Evolutionary conservation across 2,329 filamentous ascomycete genomes (phyloP), one percentile per base, ranked within the genome.

Genomic region (Fusarium ramigenum): DNA sequence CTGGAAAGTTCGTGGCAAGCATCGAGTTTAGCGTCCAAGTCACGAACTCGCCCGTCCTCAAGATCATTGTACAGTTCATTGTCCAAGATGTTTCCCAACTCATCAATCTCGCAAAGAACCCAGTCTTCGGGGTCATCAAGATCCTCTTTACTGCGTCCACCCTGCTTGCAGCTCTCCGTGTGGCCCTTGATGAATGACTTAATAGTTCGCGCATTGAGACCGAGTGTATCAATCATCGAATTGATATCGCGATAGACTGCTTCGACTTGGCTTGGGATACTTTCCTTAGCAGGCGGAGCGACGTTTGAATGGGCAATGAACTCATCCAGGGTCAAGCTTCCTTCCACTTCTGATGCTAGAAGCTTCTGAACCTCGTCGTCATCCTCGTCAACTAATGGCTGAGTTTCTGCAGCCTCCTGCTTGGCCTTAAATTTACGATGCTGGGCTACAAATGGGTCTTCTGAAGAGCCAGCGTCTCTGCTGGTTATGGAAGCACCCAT

Each of bases 171-270:
- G 46, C 85, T 82, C 56, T 90, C 84, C 16, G 85, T 86, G 75
- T 97, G 93, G 12, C 92, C 93, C 62, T 89, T 86, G 47, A 95
- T 86, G 72, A 92, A 92, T 16, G 85, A 85, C 53, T 87, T 85
- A 42, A 96, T 89, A 10, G 93, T 90, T 21, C 89, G 86, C 16
- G 86, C 90, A 79, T 98, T 98, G 56, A 98, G 88, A 15, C 96
- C 96, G 44, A 98, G 85, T 0, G 93, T 96, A 77, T 98, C 94
- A 47, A 99, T 91, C 96, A 98, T 99, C 18, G 93, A 93, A 81
- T 96, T 96, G 79, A 96, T 93, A 77, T 96, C 93, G 49, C 92
- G 89, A 80, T 93, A 96, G 3, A 92, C 85, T 23, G 89, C 87
- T 77, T 92, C 90, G 28, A 91, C 89, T 74, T 92, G 90, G 14